Evolutionary conservation across 441 rosid species (phyloP), one percentile per base, ranked within the genome.

Genomic region (Gossypium gossypioides): DNA sequence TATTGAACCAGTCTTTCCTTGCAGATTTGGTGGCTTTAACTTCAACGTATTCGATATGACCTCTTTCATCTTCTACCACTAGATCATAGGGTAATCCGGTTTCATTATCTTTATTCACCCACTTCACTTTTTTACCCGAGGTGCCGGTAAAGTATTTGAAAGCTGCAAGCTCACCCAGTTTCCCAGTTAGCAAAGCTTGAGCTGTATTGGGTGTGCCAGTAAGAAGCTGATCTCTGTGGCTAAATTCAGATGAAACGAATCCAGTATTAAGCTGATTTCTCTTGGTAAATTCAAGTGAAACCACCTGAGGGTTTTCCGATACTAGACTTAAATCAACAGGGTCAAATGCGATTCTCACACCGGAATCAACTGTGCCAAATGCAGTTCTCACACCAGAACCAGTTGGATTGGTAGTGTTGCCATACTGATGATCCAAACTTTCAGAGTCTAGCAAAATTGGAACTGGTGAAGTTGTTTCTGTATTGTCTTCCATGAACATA

Each of bases 81-180:
- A 95, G 83, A 82, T 95, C 97, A 48, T 86, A 95, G 24, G 97
- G 99, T 72, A 86, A 79, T 71, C 97, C 97, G 0, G 94, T 86
- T 84, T 92, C 99, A 10, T 71, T 77, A 18, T 77, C 82, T 75
- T 88, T 87, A 51, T 95, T 92, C 44, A 92, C 88, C 97, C 97
- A 92, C 70, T 75, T 87, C 71, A 91, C 68, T 37, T 72, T 77
- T 40, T 75, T 78, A 29, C 91, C 84, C 9, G 76, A 68, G 44
- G 74, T 80, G 74, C 58, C 72, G 0, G 67, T 50, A 40, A 92
- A 87, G 84, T 88, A 83, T 69, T 84, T 85, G 81, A 84, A 95
- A 40, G 97, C 97, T 25, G 85, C 85, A n/a, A 73, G 83, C 81
- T 92, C 98, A 0, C 99, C 99, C 44, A 78, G 78, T 78, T 84